phyloP scores from a whole-genome alignment of 176 grass and related monocot species.

The Oryza meridionalis region DNA sequence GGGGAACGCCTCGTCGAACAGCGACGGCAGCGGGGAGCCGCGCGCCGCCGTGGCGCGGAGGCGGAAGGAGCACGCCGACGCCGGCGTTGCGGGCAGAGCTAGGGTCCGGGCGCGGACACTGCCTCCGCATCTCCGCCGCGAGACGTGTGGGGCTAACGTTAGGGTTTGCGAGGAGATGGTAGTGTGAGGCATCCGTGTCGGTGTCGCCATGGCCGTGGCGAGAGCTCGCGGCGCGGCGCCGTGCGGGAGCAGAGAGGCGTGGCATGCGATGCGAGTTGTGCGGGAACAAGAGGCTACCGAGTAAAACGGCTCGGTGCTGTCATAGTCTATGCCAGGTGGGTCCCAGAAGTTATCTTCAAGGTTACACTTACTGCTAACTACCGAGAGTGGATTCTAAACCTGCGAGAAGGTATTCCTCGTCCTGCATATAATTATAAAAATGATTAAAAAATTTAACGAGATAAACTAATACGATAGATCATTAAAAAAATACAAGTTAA shows the following conservation, averaged over 20 bases:
- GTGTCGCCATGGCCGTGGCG: slow-evolving; percentile 33
- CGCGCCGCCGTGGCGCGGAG: slow-evolving; percentile 8
- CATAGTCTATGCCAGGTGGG: neutral
- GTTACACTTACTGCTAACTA: neutral
- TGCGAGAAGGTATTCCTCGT: too few relatives aligned
- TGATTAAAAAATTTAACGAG: too few relatives aligned
- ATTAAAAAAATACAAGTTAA: too few relatives aligned
- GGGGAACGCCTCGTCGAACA: slow-evolving; percentile 43
- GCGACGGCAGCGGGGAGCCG: neutral
- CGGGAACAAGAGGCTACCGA: neutral
- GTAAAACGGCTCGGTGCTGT: too few relatives aligned
- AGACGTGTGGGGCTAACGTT: slow-evolving; percentile 13
- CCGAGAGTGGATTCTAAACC: too few relatives aligned
- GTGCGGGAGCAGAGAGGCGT: slow-evolving; percentile 1
- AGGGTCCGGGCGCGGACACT: neutral
- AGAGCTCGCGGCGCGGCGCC: neutral
- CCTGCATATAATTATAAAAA: too few relatives aligned
- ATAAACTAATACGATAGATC: too few relatives aligned
- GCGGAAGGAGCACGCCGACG: slow-evolving; percentile 14
- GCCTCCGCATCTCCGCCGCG: slow-evolving; percentile 11
- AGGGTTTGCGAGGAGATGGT: slow-evolving; percentile 36
- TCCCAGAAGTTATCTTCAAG: neutral
- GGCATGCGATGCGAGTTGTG: slow-evolving; percentile 17
- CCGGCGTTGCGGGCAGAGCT: slow-evolving; percentile 12
- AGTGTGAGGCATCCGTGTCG: neutral